phyloP scores from a whole-genome alignment of 2,329 filamentous ascomycete genomes.

The Boeremia exigua region DNA sequence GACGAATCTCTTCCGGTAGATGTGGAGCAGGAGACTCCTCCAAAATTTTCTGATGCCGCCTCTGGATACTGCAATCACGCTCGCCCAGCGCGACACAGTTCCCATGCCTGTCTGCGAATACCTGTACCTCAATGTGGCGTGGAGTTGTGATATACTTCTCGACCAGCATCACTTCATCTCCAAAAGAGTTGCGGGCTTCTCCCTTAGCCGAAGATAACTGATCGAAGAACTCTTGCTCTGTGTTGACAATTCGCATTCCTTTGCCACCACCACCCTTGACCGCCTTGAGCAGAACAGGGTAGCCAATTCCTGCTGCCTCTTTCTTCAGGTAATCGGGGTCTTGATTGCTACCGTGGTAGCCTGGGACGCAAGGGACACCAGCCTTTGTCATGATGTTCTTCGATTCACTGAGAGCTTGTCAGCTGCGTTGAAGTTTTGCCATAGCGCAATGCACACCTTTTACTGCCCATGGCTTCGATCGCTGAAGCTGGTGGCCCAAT shows the following conservation, averaged over 20 bases:
- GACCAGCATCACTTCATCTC: slow-evolving; percentile 70
- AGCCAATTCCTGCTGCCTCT: slow-evolving; percentile 75
- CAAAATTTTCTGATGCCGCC: slow-evolving; percentile 70
- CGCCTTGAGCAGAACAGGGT: slow-evolving; percentile 69
- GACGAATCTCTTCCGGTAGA: slow-evolving; percentile 63
- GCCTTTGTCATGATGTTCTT: slow-evolving; percentile 97
- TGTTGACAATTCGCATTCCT: slow-evolving; percentile 69
- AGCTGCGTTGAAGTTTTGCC: slow-evolving; percentile 3
- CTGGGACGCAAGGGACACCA: slow-evolving; percentile 95
- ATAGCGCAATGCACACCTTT: slow-evolving; percentile 62
- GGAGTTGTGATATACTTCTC: slow-evolving; percentile 73
- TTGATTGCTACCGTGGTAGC: slow-evolving; percentile 90
- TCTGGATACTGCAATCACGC: slow-evolving; percentile 70
- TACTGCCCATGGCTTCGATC: slow-evolving; percentile 86
- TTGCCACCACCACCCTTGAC: slow-evolving; percentile 72
- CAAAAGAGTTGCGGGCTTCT: slow-evolving; percentile 68
- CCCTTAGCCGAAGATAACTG: slow-evolving; percentile 69
- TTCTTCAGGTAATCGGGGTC: slow-evolving; percentile 65
- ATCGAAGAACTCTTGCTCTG: slow-evolving; percentile 63
- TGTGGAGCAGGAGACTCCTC: slow-evolving; percentile 71
- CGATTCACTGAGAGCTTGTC: slow-evolving; percentile 61
- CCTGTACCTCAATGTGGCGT: slow-evolving; percentile 70
- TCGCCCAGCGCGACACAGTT: slow-evolving; percentile 70
- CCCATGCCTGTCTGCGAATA: slow-evolving; percentile 70
- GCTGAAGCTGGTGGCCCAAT: slow-evolving; percentile 86